phyloP scores from a whole-genome alignment of 371 early-diverging fungal genomes.

The Mortierella sp. region DNA sequence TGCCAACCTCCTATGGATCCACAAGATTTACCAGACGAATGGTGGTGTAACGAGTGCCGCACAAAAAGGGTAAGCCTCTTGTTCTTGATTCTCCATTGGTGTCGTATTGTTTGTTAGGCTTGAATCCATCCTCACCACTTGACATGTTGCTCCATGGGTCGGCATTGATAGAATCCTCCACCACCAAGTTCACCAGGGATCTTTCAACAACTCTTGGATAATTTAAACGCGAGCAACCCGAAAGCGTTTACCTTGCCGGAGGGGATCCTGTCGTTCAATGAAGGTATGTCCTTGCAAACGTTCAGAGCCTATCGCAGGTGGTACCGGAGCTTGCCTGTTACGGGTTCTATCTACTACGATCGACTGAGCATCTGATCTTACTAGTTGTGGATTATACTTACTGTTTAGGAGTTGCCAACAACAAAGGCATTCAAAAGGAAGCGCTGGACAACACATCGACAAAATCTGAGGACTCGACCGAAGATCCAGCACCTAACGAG shows the following conservation, averaged over 20 bases:
- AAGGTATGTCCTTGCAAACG: slow-evolving; percentile 59
- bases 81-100: not conserved
- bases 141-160: not conserved
- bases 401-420: too few relatives aligned
- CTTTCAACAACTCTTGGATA: slow-evolving; percentile 57
- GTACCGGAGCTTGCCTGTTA: too few relatives aligned
- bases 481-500: too few relatives aligned
- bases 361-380: too few relatives aligned
- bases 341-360: too few relatives aligned
- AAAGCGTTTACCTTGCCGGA: slow-evolving; percentile 57
- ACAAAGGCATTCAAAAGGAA: slow-evolving; percentile 41
- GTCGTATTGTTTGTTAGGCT: not conserved
- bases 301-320: too few relatives aligned
- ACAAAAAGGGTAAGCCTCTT: slow-evolving; percentile 27
- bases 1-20: slow-evolving; percentile 77
- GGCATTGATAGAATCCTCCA: slow-evolving; percentile 19
- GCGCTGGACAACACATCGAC: slow-evolving; percentile 51
- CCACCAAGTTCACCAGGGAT: slow-evolving; percentile 36
- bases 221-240: slow-evolving; percentile 59
- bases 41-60: slow-evolving; percentile 77
- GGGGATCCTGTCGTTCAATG: slow-evolving; percentile 60
- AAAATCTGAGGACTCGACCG: slow-evolving; percentile 22
- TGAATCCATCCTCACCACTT: not conserved
- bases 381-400: too few relatives aligned
- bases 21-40: slow-evolving; percentile 65